phyloP scores from a whole-genome alignment of 257 asterid species.

The Fraxinus excelsior region DNA sequence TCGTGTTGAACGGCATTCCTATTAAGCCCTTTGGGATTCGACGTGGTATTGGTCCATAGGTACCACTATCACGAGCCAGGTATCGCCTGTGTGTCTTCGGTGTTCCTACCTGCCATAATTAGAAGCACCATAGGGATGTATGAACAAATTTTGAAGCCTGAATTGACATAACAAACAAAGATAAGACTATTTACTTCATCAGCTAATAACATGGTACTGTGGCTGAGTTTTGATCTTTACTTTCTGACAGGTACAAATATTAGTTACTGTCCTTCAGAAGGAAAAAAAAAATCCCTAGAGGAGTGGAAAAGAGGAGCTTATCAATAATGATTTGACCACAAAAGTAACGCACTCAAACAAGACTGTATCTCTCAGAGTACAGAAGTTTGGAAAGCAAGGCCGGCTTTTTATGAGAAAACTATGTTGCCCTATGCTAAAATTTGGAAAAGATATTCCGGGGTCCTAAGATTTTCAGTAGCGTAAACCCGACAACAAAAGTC shows the following conservation, averaged over 20 bases:
- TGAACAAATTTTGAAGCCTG: background rate
- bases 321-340: background rate
- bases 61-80: conserved; percentile 97
- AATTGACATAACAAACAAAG: conserved; percentile 7
- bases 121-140: conserved; percentile 18
- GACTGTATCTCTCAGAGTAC: background rate
- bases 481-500: background rate
- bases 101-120: conserved; percentile 81
- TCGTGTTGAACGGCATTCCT: conserved; percentile 98
- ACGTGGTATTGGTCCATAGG: conserved; percentile 97
- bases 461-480: background rate
- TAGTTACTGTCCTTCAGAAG: background rate
- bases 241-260: background rate
- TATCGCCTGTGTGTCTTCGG: conserved; percentile 94
- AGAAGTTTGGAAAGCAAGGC: background rate
- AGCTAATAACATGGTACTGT: conserved; percentile 13
- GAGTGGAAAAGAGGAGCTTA: background rate
- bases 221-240: background rate
- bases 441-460: background rate
- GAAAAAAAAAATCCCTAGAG: background rate
- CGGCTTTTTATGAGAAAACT: background rate
- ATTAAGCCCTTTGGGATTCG: conserved; percentile 77
- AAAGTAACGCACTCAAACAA: background rate
- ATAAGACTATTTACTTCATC: background rate
- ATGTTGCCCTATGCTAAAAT: background rate